Percentiles rank a stretch among this genome's conserved stretches.
Evolutionary conservation across 441 rosid species (phyloP).

Genomic region (Metrosideros polymorpha): DNA sequence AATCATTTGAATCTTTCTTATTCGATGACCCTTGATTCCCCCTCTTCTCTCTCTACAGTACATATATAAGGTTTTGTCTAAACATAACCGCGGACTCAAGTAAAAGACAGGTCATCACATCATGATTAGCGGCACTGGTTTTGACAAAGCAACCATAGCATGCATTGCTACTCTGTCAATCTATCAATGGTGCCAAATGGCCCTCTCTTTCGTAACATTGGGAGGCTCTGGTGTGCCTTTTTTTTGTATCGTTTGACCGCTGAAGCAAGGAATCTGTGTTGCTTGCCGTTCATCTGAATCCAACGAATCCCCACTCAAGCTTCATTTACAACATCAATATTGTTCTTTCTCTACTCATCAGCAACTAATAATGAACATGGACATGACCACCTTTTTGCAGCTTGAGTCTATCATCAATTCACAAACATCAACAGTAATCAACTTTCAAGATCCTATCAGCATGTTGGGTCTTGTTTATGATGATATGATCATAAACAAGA

Average conservation of each 20-base stretch:
- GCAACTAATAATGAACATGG: neutral
- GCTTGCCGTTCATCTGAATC: neutral
- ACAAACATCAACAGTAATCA: neutral
- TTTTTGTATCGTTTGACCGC: neutral
- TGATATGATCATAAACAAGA: neutral
- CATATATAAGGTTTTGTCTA: neutral
- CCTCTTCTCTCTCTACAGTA: neutral
- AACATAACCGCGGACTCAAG: neutral
- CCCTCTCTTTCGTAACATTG: neutral
- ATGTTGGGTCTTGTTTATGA: neutral
- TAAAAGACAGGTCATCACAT: neutral
- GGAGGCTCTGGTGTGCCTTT: neutral
- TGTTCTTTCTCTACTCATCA: neutral
- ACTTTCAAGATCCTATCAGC: neutral
- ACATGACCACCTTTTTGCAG: neutral
- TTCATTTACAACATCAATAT: neutral
- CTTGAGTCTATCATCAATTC: neutral
- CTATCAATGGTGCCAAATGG: neutral
- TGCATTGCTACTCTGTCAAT: neutral
- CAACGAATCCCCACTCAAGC: neutral
- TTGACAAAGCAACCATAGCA: neutral
- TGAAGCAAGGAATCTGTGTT: neutral
- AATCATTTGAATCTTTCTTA: neutral
- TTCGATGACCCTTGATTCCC: neutral
- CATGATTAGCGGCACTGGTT: neutral